Base-by-base conservation (phyloP, 176 grass and related monocot species). In the Aegilops tauschii region DNA sequence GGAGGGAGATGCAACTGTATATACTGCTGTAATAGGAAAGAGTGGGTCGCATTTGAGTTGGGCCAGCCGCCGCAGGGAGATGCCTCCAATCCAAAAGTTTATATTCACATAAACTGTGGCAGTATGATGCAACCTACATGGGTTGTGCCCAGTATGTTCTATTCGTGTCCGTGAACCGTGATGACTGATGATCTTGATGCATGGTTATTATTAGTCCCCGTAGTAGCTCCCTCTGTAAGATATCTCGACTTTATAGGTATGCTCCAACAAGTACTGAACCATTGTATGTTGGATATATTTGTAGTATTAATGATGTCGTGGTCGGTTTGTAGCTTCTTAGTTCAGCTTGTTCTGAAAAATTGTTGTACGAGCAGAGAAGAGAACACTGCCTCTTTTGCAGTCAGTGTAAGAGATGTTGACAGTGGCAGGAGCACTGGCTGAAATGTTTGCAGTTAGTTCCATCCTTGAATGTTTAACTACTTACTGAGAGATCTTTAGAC, bases 101-200 rank as follows among this genome's bases (percentile, higher is more conserved):
- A 9, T 3, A 61, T 61, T 61, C 17, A 1, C 56, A 13, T 44
- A 25, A 2, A 27, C 0, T 1, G 5, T 45, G 11, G 21, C 0
- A 1, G 5, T 73, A 73, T 45, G 70, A 44, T 73, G 70, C 70
- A 71, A 40, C 35, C 68, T 71, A 71, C 21, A 18, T 71, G 68
- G 70, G 70, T 73, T 27, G 70, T 73, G 21, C 70, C 39, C 37
- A 73, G n/a, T 45, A 73, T 73, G 70, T 73, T 27, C 70, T 73
- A 44, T 27, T 13, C 70, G 1, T 73, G 68, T 36, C 1, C 0
- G 63, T 29, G 62, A 64, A 13, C 1, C 0, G 63, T 29, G 62
- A 64, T 28, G 25, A 12, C 2, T 0, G 63, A 13, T 28, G 23
- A 25, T 1, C 8, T 64, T 35, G 66, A 69, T 69, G 66, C 66